These are phyloP conservation scores for Paramyrothecium roridum DNA, from an alignment of 2,329 filamentous ascomycete species.

Conservation along the genomic window DNA sequence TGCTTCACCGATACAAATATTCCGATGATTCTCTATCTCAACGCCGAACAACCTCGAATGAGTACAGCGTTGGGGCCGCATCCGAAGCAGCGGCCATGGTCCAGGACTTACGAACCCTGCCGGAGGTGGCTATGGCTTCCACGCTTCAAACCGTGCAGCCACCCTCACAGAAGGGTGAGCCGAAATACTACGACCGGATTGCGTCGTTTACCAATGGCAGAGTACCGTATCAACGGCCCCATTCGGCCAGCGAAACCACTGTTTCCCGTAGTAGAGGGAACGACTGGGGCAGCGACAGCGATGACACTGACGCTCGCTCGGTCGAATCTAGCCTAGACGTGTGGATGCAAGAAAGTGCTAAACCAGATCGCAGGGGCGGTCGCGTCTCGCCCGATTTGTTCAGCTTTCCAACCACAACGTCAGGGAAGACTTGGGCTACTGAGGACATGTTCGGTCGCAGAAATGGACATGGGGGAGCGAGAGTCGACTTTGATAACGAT, in stretches of 20 bases:
- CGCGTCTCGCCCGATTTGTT: slow-evolving; percentile 51
- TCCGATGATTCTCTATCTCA: slow-evolving; percentile 46
- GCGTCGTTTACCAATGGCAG: slow-evolving; percentile 13
- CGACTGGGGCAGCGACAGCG: slow-evolving; percentile 42
- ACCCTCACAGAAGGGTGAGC: neutral
- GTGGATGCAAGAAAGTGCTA: slow-evolving; percentile 54
- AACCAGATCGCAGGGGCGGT: slow-evolving; percentile 26
- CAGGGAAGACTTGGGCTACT: slow-evolving; percentile 40
- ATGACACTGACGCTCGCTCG: slow-evolving; percentile 38
- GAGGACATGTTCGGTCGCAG: slow-evolving; percentile 42
- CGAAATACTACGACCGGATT: slow-evolving; percentile 15
- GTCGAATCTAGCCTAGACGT: slow-evolving; percentile 51
- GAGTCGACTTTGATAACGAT: slow-evolving; percentile 24
- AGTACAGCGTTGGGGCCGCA: slow-evolving; percentile 2
- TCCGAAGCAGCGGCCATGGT: slow-evolving; percentile 13
- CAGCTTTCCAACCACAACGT: slow-evolving; percentile 41
- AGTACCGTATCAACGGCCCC: slow-evolving; percentile 34
- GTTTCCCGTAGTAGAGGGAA: slow-evolving; percentile 34
- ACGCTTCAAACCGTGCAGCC: neutral
- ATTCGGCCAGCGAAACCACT: slow-evolving; percentile 44
- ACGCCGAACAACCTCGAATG: neutral
- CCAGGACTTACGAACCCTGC: neutral
- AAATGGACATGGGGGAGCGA: slow-evolving; percentile 11
- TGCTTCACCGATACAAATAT: slow-evolving; percentile 45
- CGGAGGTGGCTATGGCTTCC: neutral